Percentiles rank a stretch among this genome's conserved stretches.
phyloP scores from a whole-genome alignment of 1,284 basidiomycete species.

The Tilletia walkeri region DNA sequence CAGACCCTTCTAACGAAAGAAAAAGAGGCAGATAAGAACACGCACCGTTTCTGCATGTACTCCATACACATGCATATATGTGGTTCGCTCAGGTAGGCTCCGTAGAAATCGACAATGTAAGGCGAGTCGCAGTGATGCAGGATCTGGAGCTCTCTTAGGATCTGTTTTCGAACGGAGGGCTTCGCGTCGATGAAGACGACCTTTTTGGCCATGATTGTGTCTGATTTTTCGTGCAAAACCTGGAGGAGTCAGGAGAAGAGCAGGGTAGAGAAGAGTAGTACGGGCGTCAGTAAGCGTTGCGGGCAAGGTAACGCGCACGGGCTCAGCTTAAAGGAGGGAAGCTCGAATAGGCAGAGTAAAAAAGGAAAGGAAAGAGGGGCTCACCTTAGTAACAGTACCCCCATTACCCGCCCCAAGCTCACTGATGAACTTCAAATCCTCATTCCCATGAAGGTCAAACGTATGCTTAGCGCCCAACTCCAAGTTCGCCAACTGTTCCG shows the following conservation, averaged over 20 bases:
- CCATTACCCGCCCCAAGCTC: slow-evolving; percentile 97
- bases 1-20: too few relatives aligned
- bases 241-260: background rate
- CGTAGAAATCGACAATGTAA: slow-evolving; percentile 94
- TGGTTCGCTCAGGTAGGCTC: slow-evolving; percentile 90
- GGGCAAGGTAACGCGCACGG: too few relatives aligned
- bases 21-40: background rate
- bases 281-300: background rate
- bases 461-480: slow-evolving; percentile 55
- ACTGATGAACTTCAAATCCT: slow-evolving; percentile 66
- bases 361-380: background rate
- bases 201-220: slow-evolving; percentile 54
- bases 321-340: too few relatives aligned
- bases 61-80: slow-evolving; percentile 99
- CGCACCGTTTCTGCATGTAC: slow-evolving; percentile 73
- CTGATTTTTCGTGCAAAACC: slow-evolving; percentile 46
- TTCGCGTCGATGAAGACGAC: slow-evolving; percentile 98
- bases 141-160: slow-evolving; percentile 93
- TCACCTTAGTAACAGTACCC: slow-evolving; percentile 85
- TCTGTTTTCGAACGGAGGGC: slow-evolving; percentile 94
- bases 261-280: too few relatives aligned
- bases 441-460: slow-evolving; percentile 55
- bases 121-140: slow-evolving; percentile 93
- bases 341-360: too few relatives aligned
- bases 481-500: slow-evolving; percentile 54